These are phyloP conservation scores for Microbotryomycetes sp. DNA, from an alignment of 1,284 basidiomycete genomes.

Conservation along the genomic window DNA sequence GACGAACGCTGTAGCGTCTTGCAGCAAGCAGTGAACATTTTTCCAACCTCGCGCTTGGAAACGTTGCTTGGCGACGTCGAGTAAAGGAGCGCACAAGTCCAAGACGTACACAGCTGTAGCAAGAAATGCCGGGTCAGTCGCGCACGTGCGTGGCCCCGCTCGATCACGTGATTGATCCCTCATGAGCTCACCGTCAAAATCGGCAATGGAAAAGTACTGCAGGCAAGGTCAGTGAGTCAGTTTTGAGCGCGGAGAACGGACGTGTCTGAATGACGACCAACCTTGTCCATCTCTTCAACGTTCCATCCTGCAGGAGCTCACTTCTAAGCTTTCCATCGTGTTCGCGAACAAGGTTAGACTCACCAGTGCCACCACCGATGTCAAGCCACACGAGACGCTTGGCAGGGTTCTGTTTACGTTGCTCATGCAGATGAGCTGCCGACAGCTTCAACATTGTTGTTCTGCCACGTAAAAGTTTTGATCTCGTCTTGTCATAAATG, in stretches of 20 bases:
- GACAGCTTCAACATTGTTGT: slow-evolving; percentile 64
- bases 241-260: not conserved
- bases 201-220: slow-evolving; percentile 54
- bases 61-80: slow-evolving; percentile 63
- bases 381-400: slow-evolving; percentile 69
- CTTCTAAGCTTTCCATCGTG: too few relatives aligned
- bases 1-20: slow-evolving; percentile 64
- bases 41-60: slow-evolving; percentile 65
- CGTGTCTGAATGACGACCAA: not conserved
- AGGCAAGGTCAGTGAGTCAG: not conserved
- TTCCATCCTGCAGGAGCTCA: slow-evolving; percentile 54
- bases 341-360: slow-evolving; percentile 5
- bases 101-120: slow-evolving; percentile 56
- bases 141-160: not conserved
- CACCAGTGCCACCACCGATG: slow-evolving; percentile 72
- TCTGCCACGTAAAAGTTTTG: slow-evolving; percentile 58
- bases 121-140: slow-evolving; percentile 36
- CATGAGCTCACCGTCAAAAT: slow-evolving; percentile 50
- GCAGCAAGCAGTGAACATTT: slow-evolving; percentile 66
- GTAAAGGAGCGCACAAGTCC: slow-evolving; percentile 38
- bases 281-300: slow-evolving; percentile 70
- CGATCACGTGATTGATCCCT: not conserved
- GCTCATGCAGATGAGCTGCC: slow-evolving; percentile 58
- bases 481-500: slow-evolving; percentile 61
- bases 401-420: slow-evolving; percentile 44